Base-by-base conservation (phyloP, 1,139 yeast species). In the Debaryomyces sp. region DNA sequence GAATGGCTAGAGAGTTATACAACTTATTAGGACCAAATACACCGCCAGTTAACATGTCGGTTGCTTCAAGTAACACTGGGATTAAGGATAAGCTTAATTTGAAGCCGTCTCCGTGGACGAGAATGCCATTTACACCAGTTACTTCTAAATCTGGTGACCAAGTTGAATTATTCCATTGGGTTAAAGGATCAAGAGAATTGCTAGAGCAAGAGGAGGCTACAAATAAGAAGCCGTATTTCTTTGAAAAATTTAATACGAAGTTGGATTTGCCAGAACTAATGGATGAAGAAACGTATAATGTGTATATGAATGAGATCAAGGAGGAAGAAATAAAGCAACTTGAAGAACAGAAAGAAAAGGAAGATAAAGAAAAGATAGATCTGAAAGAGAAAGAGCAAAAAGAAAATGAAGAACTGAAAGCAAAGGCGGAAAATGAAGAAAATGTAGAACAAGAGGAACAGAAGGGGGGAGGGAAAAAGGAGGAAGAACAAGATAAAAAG, bases 1-100 rank as follows among this genome's bases (percentile, higher is more conserved):
- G 97, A 18, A 87, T 94, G 84, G 95, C 90, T 54, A 78, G 99
- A 56, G 99, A 94, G 64, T 74, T 94, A 47, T 92, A 87, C 66
- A 88, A 87, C 57, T 75, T 95, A 50, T 73, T 95, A 37, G 99
- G 99, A 1, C 94, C 95, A 37, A 91, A 90, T 65, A 85, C 96
- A 1, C 97, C 99, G 0, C 95, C 99, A 1, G 82, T 91, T 2
- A 75, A 75, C 41, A 62, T 84, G 12, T 70, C 80, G n/a, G 76
- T 81, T 6, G 77, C 81, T 9, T 62, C 73, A 32, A 72, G 71
- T 41, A 73, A 49, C n/a, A 43, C 58, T 6, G 81, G 82, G 55
- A 83, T 84, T 57, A 89, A 87, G 58, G 89, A 85, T 50, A 80
- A 82, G 55, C 76, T 91, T 49, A 81, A 81, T 50, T 73, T 85